Evolutionary conservation across 768 basidiomycete genomes (phyloP), one percentile per base, ranked within the genome.

Genomic region (Albatrellus ellisii): DNA sequence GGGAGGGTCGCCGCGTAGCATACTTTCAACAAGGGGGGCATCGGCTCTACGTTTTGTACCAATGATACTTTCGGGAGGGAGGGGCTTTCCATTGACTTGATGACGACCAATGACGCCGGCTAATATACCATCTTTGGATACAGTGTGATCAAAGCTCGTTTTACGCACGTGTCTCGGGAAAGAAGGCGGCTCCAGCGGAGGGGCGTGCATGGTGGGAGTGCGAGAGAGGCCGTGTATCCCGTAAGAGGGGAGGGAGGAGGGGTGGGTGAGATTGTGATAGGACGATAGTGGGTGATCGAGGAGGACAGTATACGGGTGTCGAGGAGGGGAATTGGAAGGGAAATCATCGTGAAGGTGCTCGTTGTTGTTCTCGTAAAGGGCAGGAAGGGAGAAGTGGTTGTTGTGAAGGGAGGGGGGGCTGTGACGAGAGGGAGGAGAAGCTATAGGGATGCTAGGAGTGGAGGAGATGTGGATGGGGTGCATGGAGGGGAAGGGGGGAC

Each of bases 71-170:
- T 79, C 79, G 43, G 76, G 71, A 32, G 73, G 67, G 48, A 77
- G 58, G 28, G 85, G 77, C 56, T 78, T 79, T 26, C 82, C 81
- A 56, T 87, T 82, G 48, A 85, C 77, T 58, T 86, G 82, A 62
- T 88, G 84, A 37, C 84, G 69, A 43, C 80, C 79, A 51, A 70
- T 70, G 37, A 75, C 60, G 31, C 72, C 73, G 24, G 65, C 54
- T 45, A 76, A 63, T 42, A 79, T 69, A 27, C 70, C 74, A 46
- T 80, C 77, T 49, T 72, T 74, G 27, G 73, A 70, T 29, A 92
- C 79, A 3, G 90, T 91, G 61, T 91, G 90, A 59, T 95, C 90
- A 58, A 91, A 94, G 60, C 87, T 90, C 35, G 90, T 88, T 68
- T 95, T 95, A 47, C 90, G 75, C 45, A 89, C 86, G 59, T 84